Conservation (phyloP, 2,329 filamentous ascomycete genomes). For the Calonectria crousiana region DNA sequence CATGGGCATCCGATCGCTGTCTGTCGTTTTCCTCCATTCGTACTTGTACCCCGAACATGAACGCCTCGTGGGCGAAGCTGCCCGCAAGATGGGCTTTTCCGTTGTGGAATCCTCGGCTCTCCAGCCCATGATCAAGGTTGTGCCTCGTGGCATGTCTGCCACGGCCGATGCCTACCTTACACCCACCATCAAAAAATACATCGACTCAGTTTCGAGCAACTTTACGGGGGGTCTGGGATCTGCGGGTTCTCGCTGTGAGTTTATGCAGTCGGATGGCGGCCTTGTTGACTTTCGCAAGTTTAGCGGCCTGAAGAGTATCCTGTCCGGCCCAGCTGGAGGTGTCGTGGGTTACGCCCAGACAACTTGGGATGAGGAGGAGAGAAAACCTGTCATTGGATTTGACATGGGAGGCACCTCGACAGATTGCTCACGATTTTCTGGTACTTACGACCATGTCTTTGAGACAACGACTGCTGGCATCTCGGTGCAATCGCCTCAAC, state of each 20-base stretch:
- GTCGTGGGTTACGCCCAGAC: slow-evolving; percentile 83
- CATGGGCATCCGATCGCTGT: slow-evolving; percentile 64
- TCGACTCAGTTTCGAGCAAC: slow-evolving; percentile 40
- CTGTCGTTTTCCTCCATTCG: slow-evolving; percentile 78
- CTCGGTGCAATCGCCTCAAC: slow-evolving; percentile 81
- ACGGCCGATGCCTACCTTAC: slow-evolving; percentile 57
- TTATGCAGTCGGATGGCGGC: slow-evolving; percentile 66
- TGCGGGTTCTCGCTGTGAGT: slow-evolving; percentile 31
- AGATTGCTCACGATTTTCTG: slow-evolving; percentile 77
- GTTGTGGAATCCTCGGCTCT: slow-evolving; percentile 30
- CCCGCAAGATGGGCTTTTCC: slow-evolving; percentile 54
- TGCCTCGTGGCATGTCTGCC: slow-evolving; percentile 55
- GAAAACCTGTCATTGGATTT: slow-evolving; percentile 80
- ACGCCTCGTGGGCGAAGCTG: slow-evolving; percentile 48
- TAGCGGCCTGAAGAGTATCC: slow-evolving; percentile 76
- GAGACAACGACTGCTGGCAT: slow-evolving; percentile 84
- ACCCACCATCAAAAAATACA: slow-evolving; percentile 51
- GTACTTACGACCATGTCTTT: slow-evolving; percentile 63
- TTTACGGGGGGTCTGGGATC: slow-evolving; percentile 52
- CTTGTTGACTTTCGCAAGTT: slow-evolving; percentile 71
- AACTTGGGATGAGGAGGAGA: slow-evolving; percentile 75
- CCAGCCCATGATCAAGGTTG: slow-evolving; percentile 55
- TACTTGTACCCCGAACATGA: slow-evolving; percentile 72
- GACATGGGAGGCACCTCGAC: slow-evolving; percentile 81
- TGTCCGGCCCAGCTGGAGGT: slow-evolving; percentile 82